Evolutionary conservation across 2,329 filamentous ascomycete species (phyloP), one percentile per base, ranked within the genome.

Genomic region (Beauveria sp.): DNA sequence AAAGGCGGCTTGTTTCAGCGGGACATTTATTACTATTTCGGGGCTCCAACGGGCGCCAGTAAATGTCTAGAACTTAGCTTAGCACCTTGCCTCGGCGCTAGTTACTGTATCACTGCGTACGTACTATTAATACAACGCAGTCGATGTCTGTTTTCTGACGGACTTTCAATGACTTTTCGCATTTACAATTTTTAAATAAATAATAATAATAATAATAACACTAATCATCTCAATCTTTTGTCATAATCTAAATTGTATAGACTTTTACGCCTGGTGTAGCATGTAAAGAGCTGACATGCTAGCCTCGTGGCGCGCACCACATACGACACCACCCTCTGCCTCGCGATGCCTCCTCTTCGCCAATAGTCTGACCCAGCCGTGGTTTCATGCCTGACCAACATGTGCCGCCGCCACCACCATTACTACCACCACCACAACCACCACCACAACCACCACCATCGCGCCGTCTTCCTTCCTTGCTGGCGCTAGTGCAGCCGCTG

Each of bases 401-500:
- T 58, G 56, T 51, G 55, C 55, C 55, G 24, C 28, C 24, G 42
- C 46, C 45, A 56, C 42, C 14, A 58, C 45, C 45, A 38, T 16
- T 14, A 58, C 30, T 34, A 58, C 45, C 55, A 58, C 28, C 14
- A 52, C 26, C 49, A 52, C 34, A 7, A 53, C 34, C 5, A 54
- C 49, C 12, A 40, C 30, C 5, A 54, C 49, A 6, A 40, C 30
- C 30, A 40, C 52, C 30, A 24, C 38, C 52, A 55, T 55, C 52
- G 28, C 18, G 22, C 24, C 56, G 46, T 34, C 34, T 28, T 30
- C n/a, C 46, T 45, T 58, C 34, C 56, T 34, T 28, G 18, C 34
- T 22, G 34, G 56, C 56, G 56, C 56, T 58, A 58, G 56, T 24
- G 56, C 47, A 58, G 56, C 56, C 47, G 56, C 56, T 42, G 34